A percentile compares a stretch with the other conserved stretches of the same genome.
Conservation (phyloP, 169 alveolate genomes). For the Babesia caballi region DNA sequence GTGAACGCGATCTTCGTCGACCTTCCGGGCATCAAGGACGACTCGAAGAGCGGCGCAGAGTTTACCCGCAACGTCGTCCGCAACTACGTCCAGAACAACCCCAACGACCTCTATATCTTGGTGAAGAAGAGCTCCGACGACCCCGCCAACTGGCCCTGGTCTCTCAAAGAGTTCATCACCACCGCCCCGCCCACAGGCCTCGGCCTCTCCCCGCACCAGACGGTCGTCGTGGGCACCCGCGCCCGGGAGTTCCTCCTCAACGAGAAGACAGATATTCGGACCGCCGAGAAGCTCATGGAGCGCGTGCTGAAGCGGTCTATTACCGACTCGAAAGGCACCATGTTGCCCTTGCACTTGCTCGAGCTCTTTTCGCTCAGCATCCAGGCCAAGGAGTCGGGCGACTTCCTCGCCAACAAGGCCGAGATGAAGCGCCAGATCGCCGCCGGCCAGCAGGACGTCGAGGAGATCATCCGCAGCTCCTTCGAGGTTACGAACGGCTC, state of each 20-base stretch:
- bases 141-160: conserved; percentile 90
- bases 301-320: conserved; percentile 76
- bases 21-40: conserved; percentile 87
- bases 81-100: conserved; percentile 81
- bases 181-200: conserved; percentile 79
- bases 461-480: conserved; percentile 65
- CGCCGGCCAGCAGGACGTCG: conserved; percentile 68
- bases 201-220: conserved; percentile 82
- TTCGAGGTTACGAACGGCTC: conserved; percentile 7
- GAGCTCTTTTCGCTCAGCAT: conserved; percentile 81
- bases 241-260: conserved; percentile 79
- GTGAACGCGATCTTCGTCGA: conserved; percentile 87
- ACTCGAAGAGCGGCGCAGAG: conserved; percentile 85
- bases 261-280: conserved; percentile 77
- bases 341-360: conserved; percentile 78
- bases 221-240: conserved; percentile 87
- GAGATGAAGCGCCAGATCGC: conserved; percentile 80
- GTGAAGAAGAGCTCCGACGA: conserved; percentile 87
- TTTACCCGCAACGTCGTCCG: conserved; percentile 82
- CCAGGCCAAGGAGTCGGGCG: conserved; percentile 80
- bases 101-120: conserved; percentile 84
- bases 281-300: conserved; percentile 78
- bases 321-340: conserved; percentile 73
- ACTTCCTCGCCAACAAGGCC: conserved; percentile 72
- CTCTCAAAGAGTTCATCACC: conserved; percentile 78